phyloP scores from a whole-genome alignment of 2,329 filamentous ascomycete species.

The Cladorrhinum sp. region DNA sequence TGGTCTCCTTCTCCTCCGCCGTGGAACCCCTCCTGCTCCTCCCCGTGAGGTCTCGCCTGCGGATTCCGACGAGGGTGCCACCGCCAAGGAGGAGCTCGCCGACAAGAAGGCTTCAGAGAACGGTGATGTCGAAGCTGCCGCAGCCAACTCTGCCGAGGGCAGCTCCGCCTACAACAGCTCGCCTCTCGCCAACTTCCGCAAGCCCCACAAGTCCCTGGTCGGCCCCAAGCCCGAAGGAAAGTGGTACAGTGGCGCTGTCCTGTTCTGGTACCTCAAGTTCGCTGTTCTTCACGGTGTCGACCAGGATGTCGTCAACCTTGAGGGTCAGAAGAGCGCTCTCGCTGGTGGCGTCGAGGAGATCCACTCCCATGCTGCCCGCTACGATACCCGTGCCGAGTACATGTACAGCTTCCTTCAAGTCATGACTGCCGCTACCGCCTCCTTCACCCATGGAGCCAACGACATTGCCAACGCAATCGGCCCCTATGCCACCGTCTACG shows the following conservation, averaged over 20 bases:
- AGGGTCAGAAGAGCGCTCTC: slow-evolving; percentile 41
- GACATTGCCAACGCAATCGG: slow-evolving; percentile 63
- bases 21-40: slow-evolving; percentile 38
- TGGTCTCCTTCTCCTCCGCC: slow-evolving; percentile 51
- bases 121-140: slow-evolving; percentile 21
- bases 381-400: slow-evolving; percentile 60
- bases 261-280: slow-evolving; percentile 46
- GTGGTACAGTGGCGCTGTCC: slow-evolving; percentile 42
- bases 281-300: slow-evolving; percentile 47
- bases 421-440: slow-evolving; percentile 59
- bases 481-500: slow-evolving; percentile 60
- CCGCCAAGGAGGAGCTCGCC: slow-evolving; percentile 52
- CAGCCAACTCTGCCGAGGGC: slow-evolving; percentile 4
- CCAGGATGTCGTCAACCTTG: slow-evolving; percentile 39
- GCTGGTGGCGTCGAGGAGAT: slow-evolving; percentile 52
- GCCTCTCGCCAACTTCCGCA: slow-evolving; percentile 6
- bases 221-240: slow-evolving; percentile 41
- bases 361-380: slow-evolving; percentile 57
- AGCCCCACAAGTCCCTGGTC: slow-evolving; percentile 31
- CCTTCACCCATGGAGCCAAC: slow-evolving; percentile 65
- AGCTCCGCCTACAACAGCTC: neutral
- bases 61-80: slow-evolving; percentile 56
- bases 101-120: slow-evolving; percentile 34
- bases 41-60: slow-evolving; percentile 42
- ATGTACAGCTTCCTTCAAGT: slow-evolving; percentile 59